Conservation (phyloP, 768 basidiomycete genomes). For the Serendipita sp. region DNA sequence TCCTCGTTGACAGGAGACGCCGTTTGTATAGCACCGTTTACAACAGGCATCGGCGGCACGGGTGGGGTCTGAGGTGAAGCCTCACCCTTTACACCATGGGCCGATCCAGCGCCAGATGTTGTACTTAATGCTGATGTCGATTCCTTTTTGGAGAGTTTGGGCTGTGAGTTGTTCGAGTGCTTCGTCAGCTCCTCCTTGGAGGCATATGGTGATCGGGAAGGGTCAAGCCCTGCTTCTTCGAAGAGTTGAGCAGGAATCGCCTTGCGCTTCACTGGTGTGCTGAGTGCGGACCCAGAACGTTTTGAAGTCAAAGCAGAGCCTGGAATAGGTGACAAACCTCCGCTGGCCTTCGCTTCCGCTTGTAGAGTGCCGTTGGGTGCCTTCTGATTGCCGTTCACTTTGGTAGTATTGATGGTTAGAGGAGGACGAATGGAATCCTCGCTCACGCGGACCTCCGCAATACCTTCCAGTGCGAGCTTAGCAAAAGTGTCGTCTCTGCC, state of each 20-base stretch:
- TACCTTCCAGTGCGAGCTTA: constrained; percentile 1
- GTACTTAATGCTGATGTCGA: background rate
- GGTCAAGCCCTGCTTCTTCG: constrained; percentile 3
- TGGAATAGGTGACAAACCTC: background rate
- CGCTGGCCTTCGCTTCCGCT: background rate
- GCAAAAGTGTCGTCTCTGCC: background rate
- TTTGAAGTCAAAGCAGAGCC: background rate
- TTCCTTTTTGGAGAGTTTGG: background rate
- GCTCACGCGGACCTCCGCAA: constrained; percentile 2
- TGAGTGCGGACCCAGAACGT: background rate
- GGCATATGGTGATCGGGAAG: background rate
- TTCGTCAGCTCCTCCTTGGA: background rate
- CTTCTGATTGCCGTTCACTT: background rate
- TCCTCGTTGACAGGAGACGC: background rate
- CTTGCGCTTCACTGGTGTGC: constrained; percentile 5
- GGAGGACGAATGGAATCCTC: background rate
- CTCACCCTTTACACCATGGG: background rate
- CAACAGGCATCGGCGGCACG: background rate
- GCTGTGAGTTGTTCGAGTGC: background rate
- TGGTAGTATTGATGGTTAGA: background rate
- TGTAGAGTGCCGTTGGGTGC: no score
- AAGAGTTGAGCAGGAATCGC: constrained; percentile 3
- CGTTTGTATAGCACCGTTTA: background rate
- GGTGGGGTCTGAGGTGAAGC: background rate
- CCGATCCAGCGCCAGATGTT: background rate